A percentile compares a stretch with the other conserved stretches of the same genome.
phyloP scores from a whole-genome alignment of 163 green algal species.

The Volvox carteri region DNA sequence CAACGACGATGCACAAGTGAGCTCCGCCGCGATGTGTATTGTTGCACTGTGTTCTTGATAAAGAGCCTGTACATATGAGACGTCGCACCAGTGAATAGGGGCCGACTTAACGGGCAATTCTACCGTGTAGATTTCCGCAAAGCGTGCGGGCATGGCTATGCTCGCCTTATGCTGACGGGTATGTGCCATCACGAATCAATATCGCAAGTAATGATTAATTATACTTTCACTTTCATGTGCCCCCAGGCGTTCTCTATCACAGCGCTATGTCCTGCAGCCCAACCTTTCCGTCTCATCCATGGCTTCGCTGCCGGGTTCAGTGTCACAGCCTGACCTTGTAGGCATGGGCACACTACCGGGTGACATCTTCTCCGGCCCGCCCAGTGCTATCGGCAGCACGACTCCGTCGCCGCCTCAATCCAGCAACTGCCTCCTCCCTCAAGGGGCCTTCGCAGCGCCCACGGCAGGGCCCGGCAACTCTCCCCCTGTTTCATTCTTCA shows the following conservation, averaged over 20 bases:
- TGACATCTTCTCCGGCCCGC: neutral
- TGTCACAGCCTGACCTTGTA: slow-evolving; percentile 32
- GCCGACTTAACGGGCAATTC: too few relatives aligned
- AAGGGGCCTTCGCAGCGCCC: neutral
- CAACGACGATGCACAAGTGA: neutral
- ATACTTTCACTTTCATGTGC: too few relatives aligned
- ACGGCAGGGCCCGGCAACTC: too few relatives aligned
- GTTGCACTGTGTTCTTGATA: slow-evolving; percentile 53
- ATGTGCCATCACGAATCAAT: too few relatives aligned
- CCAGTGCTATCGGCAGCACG: slow-evolving; percentile 26
- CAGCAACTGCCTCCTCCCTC: neutral
- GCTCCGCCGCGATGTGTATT: slow-evolving; percentile 19
- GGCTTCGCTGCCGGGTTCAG: slow-evolving; percentile 12
- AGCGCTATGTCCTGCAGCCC: slow-evolving; percentile 59
- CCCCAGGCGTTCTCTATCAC: slow-evolving; percentile 36
- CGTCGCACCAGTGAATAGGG: too few relatives aligned
- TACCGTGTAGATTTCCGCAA: too few relatives aligned
- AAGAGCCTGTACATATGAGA: too few relatives aligned
- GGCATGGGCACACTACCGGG: neutral
- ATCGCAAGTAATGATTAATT: too few relatives aligned
- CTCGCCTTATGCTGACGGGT: too few relatives aligned
- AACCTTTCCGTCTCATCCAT: slow-evolving; percentile 56
- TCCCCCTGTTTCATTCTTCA: slow-evolving; percentile 12
- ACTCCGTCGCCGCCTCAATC: slow-evolving; percentile 13
- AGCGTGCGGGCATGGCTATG: too few relatives aligned